Base-by-base conservation (phyloP, 2,329 filamentous ascomycete species). In the Pseudocercospora crystallina region DNA sequence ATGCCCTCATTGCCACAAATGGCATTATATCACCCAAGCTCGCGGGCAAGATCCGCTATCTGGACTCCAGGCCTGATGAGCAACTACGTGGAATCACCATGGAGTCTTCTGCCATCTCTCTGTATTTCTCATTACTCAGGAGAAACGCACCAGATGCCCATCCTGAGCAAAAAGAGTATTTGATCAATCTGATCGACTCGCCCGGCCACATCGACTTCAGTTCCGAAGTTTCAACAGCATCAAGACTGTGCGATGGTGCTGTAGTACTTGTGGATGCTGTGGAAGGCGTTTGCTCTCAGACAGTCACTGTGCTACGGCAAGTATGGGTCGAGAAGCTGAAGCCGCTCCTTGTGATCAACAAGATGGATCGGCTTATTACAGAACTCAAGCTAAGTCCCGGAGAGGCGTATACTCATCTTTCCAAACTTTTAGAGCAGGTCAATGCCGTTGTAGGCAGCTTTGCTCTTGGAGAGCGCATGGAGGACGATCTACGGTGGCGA, bases 191-290 rank as follows among this genome's bases (percentile, higher is more conserved):
- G 51, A 99, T 99, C 67, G 94, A 99, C 73, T 97, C 94, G 1
- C 94, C 94, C 0, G 94, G 94, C 2, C 94, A 99, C 69, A 97
- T 99, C 58, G 94, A 99, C 72, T 99, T 99, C 70, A 96, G 91
- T 74, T 96, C 90, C 59, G 94, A 99, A 69, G 94, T 99, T 0
- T 97, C 91, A 0, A 97, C 92, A 1, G 94, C 94, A 2, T 97
- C 92, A 8, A 81, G 94, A 47, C 76, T 99, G 13, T 97, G 94
- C 62, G 94, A 99, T 69, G 94, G 94, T 33, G 94, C 94, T 5
- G 83, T 97, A 8, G 89, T 99, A 9, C 76, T 99, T 29, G 91
- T 99, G 14, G 94, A 99, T 71, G 94, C 92, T 4, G 94, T 99
- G 0, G 94, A 99, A 70, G 94, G 94, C 43, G 94, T 99, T 3